Evolutionary conservation across 1,284 basidiomycete genomes (phyloP).

Genomic region (Moniliella sp.): DNA sequence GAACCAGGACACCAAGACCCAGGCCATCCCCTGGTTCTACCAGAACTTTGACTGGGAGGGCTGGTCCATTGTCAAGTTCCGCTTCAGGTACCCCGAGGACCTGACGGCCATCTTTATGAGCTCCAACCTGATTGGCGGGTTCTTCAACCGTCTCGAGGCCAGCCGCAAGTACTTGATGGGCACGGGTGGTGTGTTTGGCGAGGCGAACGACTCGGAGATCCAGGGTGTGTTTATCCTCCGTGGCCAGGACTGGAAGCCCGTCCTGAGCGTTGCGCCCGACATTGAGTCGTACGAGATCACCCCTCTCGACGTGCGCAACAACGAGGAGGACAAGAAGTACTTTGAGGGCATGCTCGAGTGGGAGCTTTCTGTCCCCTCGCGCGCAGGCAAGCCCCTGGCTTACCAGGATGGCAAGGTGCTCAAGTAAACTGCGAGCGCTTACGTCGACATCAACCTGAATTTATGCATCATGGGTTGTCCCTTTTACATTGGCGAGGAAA

Average conservation of each 20-base stretch:
- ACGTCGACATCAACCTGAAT: no score
- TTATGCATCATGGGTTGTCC: no score
- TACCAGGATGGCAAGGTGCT: slow-evolving; percentile 32
- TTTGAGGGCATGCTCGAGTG: slow-evolving; percentile 33
- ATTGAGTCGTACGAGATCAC: slow-evolving; percentile 69
- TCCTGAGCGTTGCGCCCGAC: slow-evolving; percentile 50
- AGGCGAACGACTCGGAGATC: slow-evolving; percentile 43
- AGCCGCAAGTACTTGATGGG: slow-evolving; percentile 50
- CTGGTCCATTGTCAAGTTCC: slow-evolving; percentile 72
- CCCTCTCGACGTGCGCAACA: slow-evolving; percentile 35
- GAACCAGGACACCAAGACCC: slow-evolving; percentile 59
- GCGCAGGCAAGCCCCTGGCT: slow-evolving; percentile 20
- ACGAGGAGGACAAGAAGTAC: slow-evolving; percentile 32
- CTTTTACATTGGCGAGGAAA: no score
- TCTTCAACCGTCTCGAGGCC: slow-evolving; percentile 62
- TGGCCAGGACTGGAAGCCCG: slow-evolving; percentile 40
- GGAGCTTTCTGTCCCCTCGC: slow-evolving; percentile 22
- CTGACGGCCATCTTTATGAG: slow-evolving; percentile 52
- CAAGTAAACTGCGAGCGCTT: slow-evolving; percentile 27
- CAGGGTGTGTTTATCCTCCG: slow-evolving; percentile 57
- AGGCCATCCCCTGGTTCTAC: slow-evolving; percentile 24
- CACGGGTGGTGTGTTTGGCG: slow-evolving; percentile 71
- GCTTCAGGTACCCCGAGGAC: slow-evolving; percentile 93
- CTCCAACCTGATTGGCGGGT: slow-evolving; percentile 63
- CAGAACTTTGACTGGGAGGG: slow-evolving; percentile 63